A percentile compares a stretch with the other conserved stretches of the same genome.
Conservation (phyloP, 371 early-diverging fungal genomes). For the Haplosporangium sp. region DNA sequence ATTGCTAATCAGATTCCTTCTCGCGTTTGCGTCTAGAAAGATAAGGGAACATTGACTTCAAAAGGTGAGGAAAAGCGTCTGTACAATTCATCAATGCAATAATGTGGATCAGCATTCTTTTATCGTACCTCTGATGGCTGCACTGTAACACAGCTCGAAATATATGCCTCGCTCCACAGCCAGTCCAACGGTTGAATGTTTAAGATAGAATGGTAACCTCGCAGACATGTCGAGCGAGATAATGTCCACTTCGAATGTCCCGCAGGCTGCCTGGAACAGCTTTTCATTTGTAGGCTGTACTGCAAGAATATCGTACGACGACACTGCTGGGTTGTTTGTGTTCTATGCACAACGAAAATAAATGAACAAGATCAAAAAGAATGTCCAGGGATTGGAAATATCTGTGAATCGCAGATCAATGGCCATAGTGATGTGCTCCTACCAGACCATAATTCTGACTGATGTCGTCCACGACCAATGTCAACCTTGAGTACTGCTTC, state of each 20-base stretch:
- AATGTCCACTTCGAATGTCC: slow-evolving; percentile 84
- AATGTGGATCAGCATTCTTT: background rate
- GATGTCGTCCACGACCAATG: slow-evolving; percentile 68
- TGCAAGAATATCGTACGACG: slow-evolving; percentile 84
- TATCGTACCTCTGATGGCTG: slow-evolving; percentile 72
- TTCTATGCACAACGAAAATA: slow-evolving; percentile 48
- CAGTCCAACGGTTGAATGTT: slow-evolving; percentile 72
- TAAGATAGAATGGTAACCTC: slow-evolving; percentile 78
- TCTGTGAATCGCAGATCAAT: background rate
- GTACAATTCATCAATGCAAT: background rate
- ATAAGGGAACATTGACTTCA: background rate
- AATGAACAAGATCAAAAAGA: background rate
- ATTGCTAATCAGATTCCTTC: slow-evolving; percentile 78
- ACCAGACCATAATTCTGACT: slow-evolving; percentile 76
- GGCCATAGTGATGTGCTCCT: slow-evolving; percentile 12
- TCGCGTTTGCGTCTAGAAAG: slow-evolving; percentile 63
- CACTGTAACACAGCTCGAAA: slow-evolving; percentile 90
- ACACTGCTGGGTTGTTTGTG: slow-evolving; percentile 60
- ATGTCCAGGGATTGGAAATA: too few relatives aligned
- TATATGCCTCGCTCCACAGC: slow-evolving; percentile 84
- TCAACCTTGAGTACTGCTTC: slow-evolving; percentile 71
- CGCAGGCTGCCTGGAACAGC: slow-evolving; percentile 81
- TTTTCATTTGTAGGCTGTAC: slow-evolving; percentile 85
- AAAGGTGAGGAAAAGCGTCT: background rate
- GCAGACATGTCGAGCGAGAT: slow-evolving; percentile 86